Base-by-base conservation (phyloP, 768 basidiomycete genomes). In the Lactarius psammicola region DNA sequence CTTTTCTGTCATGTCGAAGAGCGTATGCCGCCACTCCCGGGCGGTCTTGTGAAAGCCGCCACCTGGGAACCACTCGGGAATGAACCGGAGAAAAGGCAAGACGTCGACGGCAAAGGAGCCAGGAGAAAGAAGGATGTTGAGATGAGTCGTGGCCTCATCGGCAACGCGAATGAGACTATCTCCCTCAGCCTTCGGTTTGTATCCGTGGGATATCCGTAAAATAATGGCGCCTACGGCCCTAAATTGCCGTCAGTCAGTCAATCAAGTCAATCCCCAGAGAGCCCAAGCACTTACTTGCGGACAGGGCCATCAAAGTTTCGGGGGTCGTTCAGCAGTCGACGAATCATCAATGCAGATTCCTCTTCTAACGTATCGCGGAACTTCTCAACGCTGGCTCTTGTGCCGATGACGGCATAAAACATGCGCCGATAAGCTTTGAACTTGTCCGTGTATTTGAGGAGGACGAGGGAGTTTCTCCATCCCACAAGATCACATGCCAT, bases 21-120 rank as follows among this genome's bases (percentile, higher is more conserved):
- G 49, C 5, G 69, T 68, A 6, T 69, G 60, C 15, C 67, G 63
- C 65, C 63, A 69, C 62, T 69, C 69, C 42, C 63, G 59, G 11
- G 71, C 71, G 18, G 55, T 59, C 31, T 65, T 63, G 53, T 71
- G 71, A 56, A 72, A 71, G n/a, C 71, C 63, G 18, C 69, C 71
- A 23, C 71, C 71, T 8, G 71, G 71, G 62, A 70, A 56, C 71
- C 71, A 72, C 20, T 70, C 71, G 6, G 71, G 71, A 17, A 72
- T 51, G 56, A 57, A 34, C 46, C 69, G 72, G 42, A 72, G 65
- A 28, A 66, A 20, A 0, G 73, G 73, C 7, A 74, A 26, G 20
- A 67, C 36, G 62, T 74, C 73, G 20, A 74, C 71, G 2, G 65
- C 30, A 61, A 68, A 64, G 33, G 55, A 56, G 33, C 69, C 69